These are phyloP conservation scores for Gamsiella multidivaricata DNA, from an alignment of 192 early-diverging fungal species.

Conservation along the genomic window DNA sequence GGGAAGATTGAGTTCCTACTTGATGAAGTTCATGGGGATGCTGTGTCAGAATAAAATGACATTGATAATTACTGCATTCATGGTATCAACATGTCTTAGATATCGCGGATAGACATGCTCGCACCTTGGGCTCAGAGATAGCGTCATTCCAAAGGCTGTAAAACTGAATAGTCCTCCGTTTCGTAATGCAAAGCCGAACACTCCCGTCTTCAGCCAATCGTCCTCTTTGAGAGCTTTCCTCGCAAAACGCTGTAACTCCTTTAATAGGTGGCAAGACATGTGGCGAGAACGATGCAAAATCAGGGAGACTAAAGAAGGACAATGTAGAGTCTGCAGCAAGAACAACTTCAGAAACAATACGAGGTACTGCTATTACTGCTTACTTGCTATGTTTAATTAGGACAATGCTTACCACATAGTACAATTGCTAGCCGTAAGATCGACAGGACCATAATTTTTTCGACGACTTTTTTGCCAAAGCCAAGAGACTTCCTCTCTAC, in stretches of 20 bases:
- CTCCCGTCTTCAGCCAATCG: conserved; percentile 61
- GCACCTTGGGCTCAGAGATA: conserved; percentile 40
- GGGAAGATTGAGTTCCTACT: conserved; percentile 70
- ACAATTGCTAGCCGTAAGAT: conserved; percentile 73
- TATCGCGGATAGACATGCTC: background rate
- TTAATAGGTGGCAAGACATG: conserved; percentile 60
- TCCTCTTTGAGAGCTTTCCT: conserved; percentile 62
- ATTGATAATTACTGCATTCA: no score
- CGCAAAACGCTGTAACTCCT: conserved; percentile 68
- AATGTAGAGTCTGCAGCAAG: conserved; percentile 73
- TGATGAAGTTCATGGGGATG: background rate
- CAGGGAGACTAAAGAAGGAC: conserved; percentile 70
- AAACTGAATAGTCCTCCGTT: conserved; percentile 59
- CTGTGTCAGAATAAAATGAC: no score
- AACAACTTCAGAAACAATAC: background rate
- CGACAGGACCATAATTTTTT: conserved; percentile 71
- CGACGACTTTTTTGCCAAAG: conserved; percentile 69
- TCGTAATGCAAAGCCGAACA: conserved; percentile 61
- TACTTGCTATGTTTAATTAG: background rate
- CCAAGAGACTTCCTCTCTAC: conserved; percentile 63
- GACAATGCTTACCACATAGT: conserved; percentile 67
- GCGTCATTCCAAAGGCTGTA: conserved; percentile 51
- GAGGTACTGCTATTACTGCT: background rate
- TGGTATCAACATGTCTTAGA: no score
- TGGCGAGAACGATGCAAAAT: conserved; percentile 57